Evolutionary conservation across 257 asterid species (phyloP), one percentile per base, ranked within the genome.

Genomic region (Salvia hispanica): DNA sequence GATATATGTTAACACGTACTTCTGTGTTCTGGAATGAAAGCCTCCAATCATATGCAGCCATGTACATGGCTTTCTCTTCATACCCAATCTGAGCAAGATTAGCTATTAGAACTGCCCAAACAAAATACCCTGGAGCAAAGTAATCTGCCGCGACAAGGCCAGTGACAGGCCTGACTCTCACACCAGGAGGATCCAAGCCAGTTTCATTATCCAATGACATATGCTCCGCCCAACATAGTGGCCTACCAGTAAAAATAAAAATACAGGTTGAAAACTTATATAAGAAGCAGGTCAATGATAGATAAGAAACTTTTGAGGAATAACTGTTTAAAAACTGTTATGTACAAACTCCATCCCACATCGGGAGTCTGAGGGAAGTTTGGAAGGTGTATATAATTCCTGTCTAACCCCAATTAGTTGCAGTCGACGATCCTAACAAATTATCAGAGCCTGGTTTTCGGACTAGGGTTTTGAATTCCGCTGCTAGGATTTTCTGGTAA

Each of bases 11-110:
- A 69, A 46, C 37, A 44, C 64, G 18, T 74, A 86, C 98, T 95
- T 92, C 98, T 3, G 97, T 92, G 82, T 92, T 92, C 70, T 92
- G 98, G 77, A 92, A 92, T 55, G 98, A 85, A 53, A 92, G 90
- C 73, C 98, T 86, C 98, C 98, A 92, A 78, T 92, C 98, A 70
- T 92, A 92, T 45, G 97, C 84, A 76, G 98, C 98, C 98, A 92
- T 92, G 74, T 88, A 88, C 98, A 92, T 92, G 4, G 87, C 80
- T 76, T 92, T 92, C 83, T 92, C 98, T 78, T 92, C 98, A 61
- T 89, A 92, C 43, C 98, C 98, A 58, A 92, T 92, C 48, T 83
- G 83, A 40, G 98, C 98, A 74, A 92, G 84, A 70, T 82, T 92
- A 58, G 91, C 91, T 6, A 92, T 92, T 59, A 92, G 77, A 78